Base-by-base conservation (phyloP, 2,329 filamentous ascomycete genomes). In the Microdochium paspali region DNA sequence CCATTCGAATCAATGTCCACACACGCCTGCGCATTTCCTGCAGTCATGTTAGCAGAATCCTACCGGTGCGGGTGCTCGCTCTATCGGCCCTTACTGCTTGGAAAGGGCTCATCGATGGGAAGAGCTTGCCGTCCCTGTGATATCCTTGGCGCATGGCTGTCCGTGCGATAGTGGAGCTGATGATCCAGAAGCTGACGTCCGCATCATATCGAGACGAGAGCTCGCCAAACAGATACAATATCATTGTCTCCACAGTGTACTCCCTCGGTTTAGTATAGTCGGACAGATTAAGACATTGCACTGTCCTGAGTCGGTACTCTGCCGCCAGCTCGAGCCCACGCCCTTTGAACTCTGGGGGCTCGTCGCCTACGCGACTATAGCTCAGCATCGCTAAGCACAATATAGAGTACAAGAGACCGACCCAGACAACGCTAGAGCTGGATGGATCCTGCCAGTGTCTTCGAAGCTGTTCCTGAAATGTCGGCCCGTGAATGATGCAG, bases 401-500 rank as follows among this genome's bases (percentile, higher is more conserved):
- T 63, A 91, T 80, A 0, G 85, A 78, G 62, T 87, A 91, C 12
- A 90, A 74, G 51, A 90, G 64, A 1, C 85, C 87, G 13, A 93
- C 66, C 86, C 87, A 93, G 68, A 88, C 85, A 49, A 89, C 71
- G 1, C 82, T 77, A 4, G 85, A 84, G 54, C 85, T 84, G 13
- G 77, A 76, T 0, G 87, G 86, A 56, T 84, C 80, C 57, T 82
- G 69, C 86, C 86, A 91, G 59, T 83, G 78, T 7, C 62, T 65
- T 24, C 72, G 71, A 4, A 87, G 71, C 63, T 87, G 79, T 57
- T 84, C 79, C 58, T 91, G 82, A 58, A 96, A 96, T 0, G 88
- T 90, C 10, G 90, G 90, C 0, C 83, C 83, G 58, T 94, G 88
- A 45, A 93, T 78, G 53, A 93, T 82, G 60, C 80, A 83, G 61